A percentile compares a stretch with the other conserved stretches of the same genome.
These are phyloP conservation scores for Plasmodium gallinaceum DNA, from an alignment of 169 alveolate species.

Conservation along the genomic window DNA sequence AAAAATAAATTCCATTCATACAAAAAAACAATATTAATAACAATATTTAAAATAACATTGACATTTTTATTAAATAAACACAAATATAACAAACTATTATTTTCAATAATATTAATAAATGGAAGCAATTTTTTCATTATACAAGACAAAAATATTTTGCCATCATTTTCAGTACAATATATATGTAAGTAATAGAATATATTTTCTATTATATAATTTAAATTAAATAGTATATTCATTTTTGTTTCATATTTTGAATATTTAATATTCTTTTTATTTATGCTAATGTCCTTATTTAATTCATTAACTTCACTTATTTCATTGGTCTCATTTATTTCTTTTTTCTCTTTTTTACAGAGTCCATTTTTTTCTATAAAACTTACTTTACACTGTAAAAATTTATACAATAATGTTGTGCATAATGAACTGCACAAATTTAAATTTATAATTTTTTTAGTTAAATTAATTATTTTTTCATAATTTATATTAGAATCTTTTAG, in stretches of 20 bases:
- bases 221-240: background rate
- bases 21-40: constrained; percentile 27
- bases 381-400: background rate
- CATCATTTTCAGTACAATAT: constrained; percentile 13
- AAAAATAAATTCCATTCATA: constrained; percentile 37
- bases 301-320: background rate
- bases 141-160: constrained; percentile 22
- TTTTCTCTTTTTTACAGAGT: background rate
- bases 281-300: background rate
- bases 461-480: constrained; percentile 32
- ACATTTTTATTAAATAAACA: constrained; percentile 45
- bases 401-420: constrained; percentile 7
- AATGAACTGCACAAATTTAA: constrained; percentile 17
- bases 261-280: background rate
- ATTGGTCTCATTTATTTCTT: background rate
- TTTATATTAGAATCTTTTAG: constrained; percentile 5
- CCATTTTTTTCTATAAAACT: background rate
- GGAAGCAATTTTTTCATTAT: constrained; percentile 10
- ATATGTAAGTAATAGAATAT: constrained; percentile 45
- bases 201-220: constrained; percentile 25
- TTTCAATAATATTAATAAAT: constrained; percentile 15
- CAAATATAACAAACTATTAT: constrained; percentile 13
- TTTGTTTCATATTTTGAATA: background rate
- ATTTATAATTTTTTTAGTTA: constrained; percentile 15
- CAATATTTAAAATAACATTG: constrained; percentile 1